A percentile compares a stretch with the other conserved stretches of the same genome.
phyloP scores from a whole-genome alignment of 371 early-diverging fungal species.

The Saksenaea oblongispora region DNA sequence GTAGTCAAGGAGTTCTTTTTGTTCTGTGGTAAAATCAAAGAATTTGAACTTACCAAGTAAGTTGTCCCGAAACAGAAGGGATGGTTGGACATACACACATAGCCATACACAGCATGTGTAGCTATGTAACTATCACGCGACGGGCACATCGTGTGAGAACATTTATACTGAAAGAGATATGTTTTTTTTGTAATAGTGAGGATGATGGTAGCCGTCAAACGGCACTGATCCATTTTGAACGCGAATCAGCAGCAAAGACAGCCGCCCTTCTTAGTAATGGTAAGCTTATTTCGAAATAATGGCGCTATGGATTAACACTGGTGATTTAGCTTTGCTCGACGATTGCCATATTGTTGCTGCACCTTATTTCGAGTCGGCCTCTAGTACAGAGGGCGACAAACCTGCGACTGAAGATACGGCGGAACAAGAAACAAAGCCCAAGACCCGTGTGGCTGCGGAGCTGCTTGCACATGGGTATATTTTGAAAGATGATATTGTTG shows the following conservation, averaged over 20 bases:
- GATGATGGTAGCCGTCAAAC: constrained; percentile 49
- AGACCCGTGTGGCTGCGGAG: constrained; percentile 61
- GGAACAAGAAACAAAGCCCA: constrained; percentile 62
- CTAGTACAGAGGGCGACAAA: constrained; percentile 17
- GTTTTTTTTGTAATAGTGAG: constrained; percentile 25
- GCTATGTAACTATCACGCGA: neutral
- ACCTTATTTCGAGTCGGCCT: constrained; percentile 52
- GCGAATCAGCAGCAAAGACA: constrained; percentile 71
- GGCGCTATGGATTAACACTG: neutral
- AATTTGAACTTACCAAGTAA: constrained; percentile 65
- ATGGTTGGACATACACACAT: neutral
- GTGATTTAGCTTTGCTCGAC: constrained; percentile 57
- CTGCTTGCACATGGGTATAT: constrained; percentile 65
- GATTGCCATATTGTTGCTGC: constrained; percentile 60
- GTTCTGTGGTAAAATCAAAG: constrained; percentile 69
- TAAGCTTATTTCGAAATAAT: constrained; percentile 7
- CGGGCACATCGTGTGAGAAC: neutral
- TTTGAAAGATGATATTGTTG: constrained; percentile 59
- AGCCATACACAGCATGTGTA: too few species aligned
- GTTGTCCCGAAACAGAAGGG: constrained; percentile 7
- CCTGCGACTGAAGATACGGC: constrained; percentile 12
- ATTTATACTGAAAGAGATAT: neutral
- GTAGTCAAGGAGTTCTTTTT: constrained; percentile 70
- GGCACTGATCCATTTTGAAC: constrained; percentile 62
- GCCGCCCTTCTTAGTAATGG: constrained; percentile 65